Evolutionary conservation across 345 rosid genomes (phyloP), one percentile per base, ranked within the genome.

Genomic region (Sonneratia caseolaris): DNA sequence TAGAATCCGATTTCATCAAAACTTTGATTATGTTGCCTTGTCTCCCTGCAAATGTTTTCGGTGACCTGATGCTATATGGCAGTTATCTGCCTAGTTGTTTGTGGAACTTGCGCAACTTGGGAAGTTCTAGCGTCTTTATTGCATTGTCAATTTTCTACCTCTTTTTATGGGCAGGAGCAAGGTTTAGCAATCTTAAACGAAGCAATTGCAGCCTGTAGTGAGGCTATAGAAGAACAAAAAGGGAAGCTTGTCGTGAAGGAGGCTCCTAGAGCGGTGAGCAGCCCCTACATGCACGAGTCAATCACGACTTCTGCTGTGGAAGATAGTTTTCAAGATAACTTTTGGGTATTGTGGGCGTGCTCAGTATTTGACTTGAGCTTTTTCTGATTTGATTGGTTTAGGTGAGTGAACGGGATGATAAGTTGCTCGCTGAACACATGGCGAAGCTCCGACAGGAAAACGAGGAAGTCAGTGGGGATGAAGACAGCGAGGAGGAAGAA

Each of bases 361-460:
- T 40, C 43, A 40, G 22, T 2, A 15, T 57, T 13, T 67, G 19
- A 22, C 43, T 68, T 36, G 2, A 0, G 14, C 13, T 1, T 24
- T 6, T 45, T 48, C 62, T 69, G 70, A 1, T 76, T n/a, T 37
- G 59, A 36, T 75, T 74, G 59, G 16, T 80, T 65, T 55, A 95
- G 99, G 99, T 95, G 98, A 95, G 99, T 67, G 99, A 95, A 80
- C 75, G 97, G 22, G 99, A 95, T 78, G 99, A 95, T 74, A 92
- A 92, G 79, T 79, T 90, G 75, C 88, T 96, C 14, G 92, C 97
- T 4, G 99, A 96, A 80, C 96, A 91, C 84, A 95, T 95, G 99
- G 97, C 92, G 71, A 91, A 89, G 84, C 84, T 95, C 73, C 65
- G 83, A 21, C 75, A 77, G 24, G 96, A 86, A 68, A 90, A 92